Evolutionary conservation across 805 yeast species (phyloP).

Genomic region (Schwanniomyces vanrijiae): DNA sequence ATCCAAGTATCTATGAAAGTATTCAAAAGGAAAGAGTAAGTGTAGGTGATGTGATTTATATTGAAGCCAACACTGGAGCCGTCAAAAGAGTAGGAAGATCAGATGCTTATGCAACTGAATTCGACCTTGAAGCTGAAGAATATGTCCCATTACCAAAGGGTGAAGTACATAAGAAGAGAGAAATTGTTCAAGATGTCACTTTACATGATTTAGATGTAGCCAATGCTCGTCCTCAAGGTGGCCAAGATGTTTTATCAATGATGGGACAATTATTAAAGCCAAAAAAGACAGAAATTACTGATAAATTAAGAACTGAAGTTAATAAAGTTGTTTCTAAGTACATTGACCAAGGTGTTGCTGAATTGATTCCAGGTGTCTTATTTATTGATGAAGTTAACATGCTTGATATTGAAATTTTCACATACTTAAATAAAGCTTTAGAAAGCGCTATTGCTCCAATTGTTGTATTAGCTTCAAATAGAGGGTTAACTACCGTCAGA

Average conservation of each 20-base stretch:
- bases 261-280: slow-evolving; percentile 97
- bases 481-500: slow-evolving; percentile 88
- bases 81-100: slow-evolving; percentile 96
- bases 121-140: slow-evolving; percentile 97
- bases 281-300: slow-evolving; percentile 94
- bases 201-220: slow-evolving; percentile 96
- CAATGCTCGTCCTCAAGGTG: slow-evolving; percentile 94
- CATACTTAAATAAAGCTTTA: slow-evolving; percentile 90
- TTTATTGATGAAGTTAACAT: slow-evolving; percentile 98
- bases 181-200: slow-evolving; percentile 95
- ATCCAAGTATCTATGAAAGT: slow-evolving; percentile 89
- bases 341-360: slow-evolving; percentile 98
- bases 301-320: slow-evolving; percentile 89
- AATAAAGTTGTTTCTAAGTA: slow-evolving; percentile 94
- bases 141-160: slow-evolving; percentile 98
- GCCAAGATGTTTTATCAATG: slow-evolving; percentile 93
- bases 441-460: slow-evolving; percentile 92
- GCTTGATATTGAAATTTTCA: slow-evolving; percentile 96
- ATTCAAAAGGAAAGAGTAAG: slow-evolving; percentile 92
- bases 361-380: slow-evolving; percentile 94
- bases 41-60: slow-evolving; percentile 95
- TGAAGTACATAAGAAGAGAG: slow-evolving; percentile 97
- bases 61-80: slow-evolving; percentile 96
- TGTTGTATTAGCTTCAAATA: slow-evolving; percentile 92
- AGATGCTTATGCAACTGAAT: slow-evolving; percentile 98